A percentile compares a stretch with the other conserved stretches of the same genome.
Conservation (phyloP, 2,329 filamentous ascomycete genomes). For the Pseudogymnoascus sp. region DNA sequence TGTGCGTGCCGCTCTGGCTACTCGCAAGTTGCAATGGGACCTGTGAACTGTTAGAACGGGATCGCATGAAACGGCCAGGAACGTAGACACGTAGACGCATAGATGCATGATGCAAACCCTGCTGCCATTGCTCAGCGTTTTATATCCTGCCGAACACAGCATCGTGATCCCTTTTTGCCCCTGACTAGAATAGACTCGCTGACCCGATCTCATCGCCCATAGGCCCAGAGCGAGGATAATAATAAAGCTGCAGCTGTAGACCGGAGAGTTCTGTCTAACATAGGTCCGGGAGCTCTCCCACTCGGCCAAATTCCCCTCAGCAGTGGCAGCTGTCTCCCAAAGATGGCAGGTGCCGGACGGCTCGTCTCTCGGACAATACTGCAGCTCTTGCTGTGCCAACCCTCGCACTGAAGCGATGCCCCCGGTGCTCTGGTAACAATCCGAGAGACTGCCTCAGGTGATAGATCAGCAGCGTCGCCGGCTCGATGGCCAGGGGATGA, state of each 20-base stretch:
- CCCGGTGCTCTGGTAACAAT: background rate
- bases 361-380: constrained; percentile 7
- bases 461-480: background rate
- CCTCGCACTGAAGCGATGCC: background rate
- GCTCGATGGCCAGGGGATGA: background rate
- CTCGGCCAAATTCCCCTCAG: background rate
- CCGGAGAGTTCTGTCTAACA: background rate
- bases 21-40: background rate
- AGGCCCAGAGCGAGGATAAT: background rate
- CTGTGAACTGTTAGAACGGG: background rate
- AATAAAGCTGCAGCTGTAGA: background rate
- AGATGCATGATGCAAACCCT: constrained; percentile 2
- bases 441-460: background rate
- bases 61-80: background rate
- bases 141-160: background rate
- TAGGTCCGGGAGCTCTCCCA: background rate
- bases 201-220: background rate
- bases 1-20: background rate
- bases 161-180: background rate
- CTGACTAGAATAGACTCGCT: background rate
- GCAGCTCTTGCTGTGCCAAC: background rate
- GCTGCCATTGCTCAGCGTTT: background rate
- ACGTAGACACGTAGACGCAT: background rate
- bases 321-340: background rate
- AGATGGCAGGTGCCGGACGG: background rate